Base-by-base conservation (phyloP, 2,329 filamentous ascomycete species). In the Fonsecaea multimorphosa region DNA sequence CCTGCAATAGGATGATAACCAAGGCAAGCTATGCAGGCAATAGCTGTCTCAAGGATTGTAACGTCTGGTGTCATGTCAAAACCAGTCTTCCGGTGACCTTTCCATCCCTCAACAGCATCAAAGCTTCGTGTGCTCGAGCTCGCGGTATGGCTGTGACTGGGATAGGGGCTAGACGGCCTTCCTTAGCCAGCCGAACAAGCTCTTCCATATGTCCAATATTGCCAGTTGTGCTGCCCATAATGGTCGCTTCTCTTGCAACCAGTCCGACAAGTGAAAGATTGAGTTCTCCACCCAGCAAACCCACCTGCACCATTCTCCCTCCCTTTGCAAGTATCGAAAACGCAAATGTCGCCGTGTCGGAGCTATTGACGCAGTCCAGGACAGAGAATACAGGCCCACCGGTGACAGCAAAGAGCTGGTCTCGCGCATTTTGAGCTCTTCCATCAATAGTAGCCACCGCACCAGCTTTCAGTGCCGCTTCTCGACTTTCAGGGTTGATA, bases 361-460 rank as follows among this genome's bases (percentile, higher is more conserved):
- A 65, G 52, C 31, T 70, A 46, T 68, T 68, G 3, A 70, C 68
- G 44, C 61, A 68, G 40, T 70, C 68, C 19, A 70, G 58, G 1
- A 66, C 58, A 1, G 56, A 55, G 24, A 53, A 46, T 14, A 68
- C 29, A 19, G 65, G 68, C 11, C 60, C 68, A 2, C 49, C 36
- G 8, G 64, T 55, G 0, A 54, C 56, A 14, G 38, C 44, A 16
- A 61, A 7, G 40, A 64, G 46, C 40, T 68, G 46, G 22, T 24
- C 40, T 4, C 44, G 31, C 1, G 55, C 29, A 16, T 19, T 38
- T 2, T 22, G 52, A 6, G 34, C 22, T 8, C 32, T 58, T 14
- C 58, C 40, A 34, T 57, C 34, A n/a, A 70, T 22, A 2, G 58
- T 38, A 11, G 9, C 52, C 14, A 51, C 60, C 11, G 68, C 68